Conservation (phyloP, 169 alveolate species). For the Cryptosporidium andersoni region DNA sequence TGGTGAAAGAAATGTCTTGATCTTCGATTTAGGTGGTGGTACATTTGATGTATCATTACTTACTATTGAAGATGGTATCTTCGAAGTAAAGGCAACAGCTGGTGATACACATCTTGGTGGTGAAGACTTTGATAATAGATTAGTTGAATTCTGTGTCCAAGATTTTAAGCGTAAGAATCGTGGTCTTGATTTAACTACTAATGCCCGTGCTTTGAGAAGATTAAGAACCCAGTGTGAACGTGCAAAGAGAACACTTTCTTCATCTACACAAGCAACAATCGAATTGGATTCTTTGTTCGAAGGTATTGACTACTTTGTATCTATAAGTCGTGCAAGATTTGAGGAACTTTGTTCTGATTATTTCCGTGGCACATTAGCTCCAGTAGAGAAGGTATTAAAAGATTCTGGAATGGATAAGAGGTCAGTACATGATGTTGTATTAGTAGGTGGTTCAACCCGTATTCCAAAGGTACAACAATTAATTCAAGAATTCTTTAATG, state of each 20-base stretch:
- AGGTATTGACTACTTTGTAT: slow-evolving; percentile 92
- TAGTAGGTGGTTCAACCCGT: slow-evolving; percentile 98
- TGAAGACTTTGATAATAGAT: slow-evolving; percentile 98
- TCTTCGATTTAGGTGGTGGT: slow-evolving; percentile 99
- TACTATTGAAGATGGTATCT: slow-evolving; percentile 95
- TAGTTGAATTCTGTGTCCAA: slow-evolving; percentile 94
- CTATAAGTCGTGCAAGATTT: slow-evolving; percentile 96
- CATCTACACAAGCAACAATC: slow-evolving; percentile 95
- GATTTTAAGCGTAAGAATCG: slow-evolving; percentile 92
- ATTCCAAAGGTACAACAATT: slow-evolving; percentile 94
- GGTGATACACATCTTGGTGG: slow-evolving; percentile 99
- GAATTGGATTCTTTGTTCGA: slow-evolving; percentile 94
- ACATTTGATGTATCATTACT: slow-evolving; percentile 97
- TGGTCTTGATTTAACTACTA: slow-evolving; percentile 87
- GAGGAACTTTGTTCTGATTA: slow-evolving; percentile 95
- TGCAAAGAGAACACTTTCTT: slow-evolving; percentile 96
- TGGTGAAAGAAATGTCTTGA: slow-evolving; percentile 92
- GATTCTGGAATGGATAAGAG: slow-evolving; percentile 93
- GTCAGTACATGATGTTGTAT: slow-evolving; percentile 93
- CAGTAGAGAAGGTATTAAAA: slow-evolving; percentile 95
- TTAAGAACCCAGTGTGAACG: slow-evolving; percentile 97
- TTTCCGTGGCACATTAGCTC: slow-evolving; percentile 93
- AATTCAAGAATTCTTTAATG: slow-evolving; percentile 91
- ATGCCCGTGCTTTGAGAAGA: slow-evolving; percentile 92
- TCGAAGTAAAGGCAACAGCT: slow-evolving; percentile 98